Evolutionary conservation across 1,139 yeast genomes (phyloP), one percentile per base, ranked within the genome.

Genomic region (Ogataea hybrid): DNA sequence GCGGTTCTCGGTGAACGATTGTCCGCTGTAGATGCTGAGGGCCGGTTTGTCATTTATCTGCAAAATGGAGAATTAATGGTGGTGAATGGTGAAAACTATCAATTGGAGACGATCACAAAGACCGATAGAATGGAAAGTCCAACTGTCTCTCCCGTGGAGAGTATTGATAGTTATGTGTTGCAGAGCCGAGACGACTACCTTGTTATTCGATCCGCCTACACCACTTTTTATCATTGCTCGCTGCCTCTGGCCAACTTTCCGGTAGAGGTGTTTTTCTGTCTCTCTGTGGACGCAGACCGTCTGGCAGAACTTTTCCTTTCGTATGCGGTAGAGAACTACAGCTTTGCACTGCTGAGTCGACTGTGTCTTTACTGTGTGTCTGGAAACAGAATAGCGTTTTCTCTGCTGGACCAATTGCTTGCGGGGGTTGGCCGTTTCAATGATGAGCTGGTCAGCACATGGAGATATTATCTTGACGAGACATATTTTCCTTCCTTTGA

Each of bases 51-150:
- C 2, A 47, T 59, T 2, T 28, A 49, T 5, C 50, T 55, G 53
- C 34, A 45, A n/a, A 47, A 48, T 30, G 41, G 51, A 8, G 48
- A 49, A n/a, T 21, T 47, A 11, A 50, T 55, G 51, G 22, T 36
- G 2, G 47, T 56, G 0, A 35, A 43, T 7, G 46, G 42, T 7
- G 16, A 54, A 50, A 4, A 49, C 48, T 29, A 53, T 55, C 9
- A n/a, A 11, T 12, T 9, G 21, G 6, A 10, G 12, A 11, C 27
- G 1, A 23, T 18, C 8, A 6, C 20, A 1, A 18, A 18, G 7
- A 8, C 20, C 6, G 20, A 18, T 1, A 18, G 6, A 8, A 6
- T 18, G 20, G 8, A 3, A 7, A 6, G 2, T 18, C 20, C 20
- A 18, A 6, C 6, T 5, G 2, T 18, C 7, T 18, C 20, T 18